Evolutionary conservation across 805 yeast genomes (phyloP), one percentile per base, ranked within the genome.

Genomic region (Saturnispora ahearnii): DNA sequence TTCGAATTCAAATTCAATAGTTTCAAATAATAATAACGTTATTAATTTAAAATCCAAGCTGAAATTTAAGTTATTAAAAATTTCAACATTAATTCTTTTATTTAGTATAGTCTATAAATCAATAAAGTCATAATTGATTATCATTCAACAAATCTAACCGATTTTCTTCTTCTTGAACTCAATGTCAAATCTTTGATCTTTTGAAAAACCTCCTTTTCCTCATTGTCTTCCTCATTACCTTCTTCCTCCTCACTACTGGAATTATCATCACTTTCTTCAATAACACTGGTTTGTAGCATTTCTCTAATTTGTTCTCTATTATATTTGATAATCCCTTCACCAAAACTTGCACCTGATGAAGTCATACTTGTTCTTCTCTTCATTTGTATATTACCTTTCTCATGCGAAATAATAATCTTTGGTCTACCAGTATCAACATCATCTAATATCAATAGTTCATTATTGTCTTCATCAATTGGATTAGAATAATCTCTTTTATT

Each of bases 271-370:
- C 51, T 34, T 22, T 46, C 56, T 22, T 57, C 57, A n/a, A 44
- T 42, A 4, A 51, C 46, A 21, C 52, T 56, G 4, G 52, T 50
- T 36, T 58, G 54, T 18, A 65, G 46, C 69, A 65, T 65, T 45
- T 62, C 67, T 18, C 66, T 50, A 21, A 65, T 63, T 51, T 65
- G 69, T 30, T 57, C 58, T 31, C 69, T 53, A 48, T 59, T 63
- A 49, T 61, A 65, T 51, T 63, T 64, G 40, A 65, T 62, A 24
- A 65, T 65, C 5, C 69, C 69, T 49, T 65, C 69, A 18, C 69
- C 69, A 51, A 65, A 65, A 12, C 68, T 64, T 15, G 61, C 60
- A 28, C 69, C 69, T 1, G 67, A 62, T 2, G 69, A 64, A n/a
- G 69, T 65, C 40, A 65, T 62, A 4, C 67, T 62, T 0, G 68